A percentile compares a stretch with the other conserved stretches of the same genome.
These are phyloP conservation scores for Colletotrichum sp. DNA, from an alignment of 2,329 filamentous ascomycete genomes.

Conservation along the genomic window DNA sequence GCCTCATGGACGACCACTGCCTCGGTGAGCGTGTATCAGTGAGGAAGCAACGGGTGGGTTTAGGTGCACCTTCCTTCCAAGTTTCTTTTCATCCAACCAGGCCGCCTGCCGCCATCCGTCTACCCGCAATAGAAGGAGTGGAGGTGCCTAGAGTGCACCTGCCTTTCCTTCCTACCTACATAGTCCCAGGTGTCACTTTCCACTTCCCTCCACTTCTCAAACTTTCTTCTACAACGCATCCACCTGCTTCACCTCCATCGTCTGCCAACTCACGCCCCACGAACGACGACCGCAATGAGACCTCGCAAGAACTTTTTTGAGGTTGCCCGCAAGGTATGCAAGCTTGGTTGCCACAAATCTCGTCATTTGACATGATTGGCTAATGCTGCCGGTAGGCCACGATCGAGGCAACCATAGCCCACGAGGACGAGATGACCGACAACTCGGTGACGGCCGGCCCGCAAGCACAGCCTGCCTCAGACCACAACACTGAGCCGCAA, in stretches of 20 bases:
- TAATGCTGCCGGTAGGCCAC: neutral
- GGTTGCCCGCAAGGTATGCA: neutral
- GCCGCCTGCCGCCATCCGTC: neutral
- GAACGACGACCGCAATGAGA: neutral
- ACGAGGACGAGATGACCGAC: neutral
- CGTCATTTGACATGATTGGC: rapidly evolving
- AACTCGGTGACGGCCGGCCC: neutral
- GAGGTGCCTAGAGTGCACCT: too few species aligned
- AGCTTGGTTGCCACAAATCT: neutral
- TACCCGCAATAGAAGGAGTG: neutral
- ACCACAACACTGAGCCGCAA: neutral
- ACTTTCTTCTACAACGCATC: neutral
- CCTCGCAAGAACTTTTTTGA: neutral
- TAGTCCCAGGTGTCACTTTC: neutral
- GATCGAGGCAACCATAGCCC: neutral
- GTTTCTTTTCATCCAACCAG: neutral
- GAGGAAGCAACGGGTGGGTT: neutral
- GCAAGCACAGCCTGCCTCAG: neutral
- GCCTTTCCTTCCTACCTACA: neutral
- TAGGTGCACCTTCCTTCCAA: rapidly evolving
- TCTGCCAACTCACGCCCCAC: neutral
- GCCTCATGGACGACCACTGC: neutral
- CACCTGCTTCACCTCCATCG: neutral
- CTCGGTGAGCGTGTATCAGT: neutral
- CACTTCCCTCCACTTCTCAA: neutral